Evolutionary conservation across 2,329 filamentous ascomycete genomes (phyloP).

Genomic region (Microsporum canis): DNA sequence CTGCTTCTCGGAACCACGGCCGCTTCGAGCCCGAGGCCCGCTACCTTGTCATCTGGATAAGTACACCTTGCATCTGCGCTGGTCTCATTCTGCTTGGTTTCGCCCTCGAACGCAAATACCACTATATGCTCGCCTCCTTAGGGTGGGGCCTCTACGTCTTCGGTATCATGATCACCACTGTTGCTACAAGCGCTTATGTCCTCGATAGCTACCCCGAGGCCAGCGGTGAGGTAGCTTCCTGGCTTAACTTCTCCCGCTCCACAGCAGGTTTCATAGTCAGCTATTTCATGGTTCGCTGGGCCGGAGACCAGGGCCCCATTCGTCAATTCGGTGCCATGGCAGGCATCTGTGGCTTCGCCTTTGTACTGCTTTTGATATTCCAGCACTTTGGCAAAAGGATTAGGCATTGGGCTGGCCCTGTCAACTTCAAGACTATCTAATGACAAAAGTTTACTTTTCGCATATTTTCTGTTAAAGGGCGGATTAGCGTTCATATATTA

Average conservation of each 20-base stretch:
- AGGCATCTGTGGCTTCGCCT: constrained; percentile 30
- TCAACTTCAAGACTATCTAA: constrained; percentile 24
- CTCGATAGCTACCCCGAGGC: constrained; percentile 47
- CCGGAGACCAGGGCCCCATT: constrained; percentile 33
- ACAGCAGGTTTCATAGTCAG: constrained; percentile 42
- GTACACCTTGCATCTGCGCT: constrained; percentile 39
- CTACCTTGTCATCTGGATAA: constrained; percentile 39
- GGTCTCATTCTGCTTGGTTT: constrained; percentile 45
- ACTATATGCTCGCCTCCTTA: constrained; percentile 41
- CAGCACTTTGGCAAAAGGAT: constrained; percentile 31
- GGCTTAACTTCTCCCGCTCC: constrained; percentile 42
- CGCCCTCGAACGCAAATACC: constrained; percentile 39
- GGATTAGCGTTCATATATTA: not conserved
- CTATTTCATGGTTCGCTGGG: constrained; percentile 46
- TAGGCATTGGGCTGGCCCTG: constrained; percentile 26
- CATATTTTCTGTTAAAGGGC: not conserved
- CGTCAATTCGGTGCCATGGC: constrained; percentile 40
- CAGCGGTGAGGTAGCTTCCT: constrained; percentile 43
- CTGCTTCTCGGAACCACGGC: constrained; percentile 39
- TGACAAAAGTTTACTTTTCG: not conserved
- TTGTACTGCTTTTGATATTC: constrained; percentile 27
- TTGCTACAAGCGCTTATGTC: constrained; percentile 42
- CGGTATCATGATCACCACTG: constrained; percentile 45
- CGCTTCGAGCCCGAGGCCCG: constrained; percentile 48
- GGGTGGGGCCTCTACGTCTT: constrained; percentile 47